A percentile compares a stretch with the other conserved stretches of the same genome.
These are phyloP conservation scores for Oryza punctata DNA, from an alignment of 176 grass and related monocot species.

Conservation along the genomic window DNA sequence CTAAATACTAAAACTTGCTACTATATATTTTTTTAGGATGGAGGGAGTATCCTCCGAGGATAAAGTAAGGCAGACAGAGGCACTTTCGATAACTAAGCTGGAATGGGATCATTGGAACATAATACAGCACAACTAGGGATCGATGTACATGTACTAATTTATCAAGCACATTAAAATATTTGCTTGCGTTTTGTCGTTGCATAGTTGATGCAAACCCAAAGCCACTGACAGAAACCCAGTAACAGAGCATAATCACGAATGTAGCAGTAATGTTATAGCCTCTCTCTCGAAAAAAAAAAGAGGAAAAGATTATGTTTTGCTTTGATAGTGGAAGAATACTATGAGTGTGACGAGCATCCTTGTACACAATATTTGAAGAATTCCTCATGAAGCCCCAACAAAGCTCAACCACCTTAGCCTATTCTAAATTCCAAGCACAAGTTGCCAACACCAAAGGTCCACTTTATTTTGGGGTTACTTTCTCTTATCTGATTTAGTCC, in stretches of 20 bases:
- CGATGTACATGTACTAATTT: neutral
- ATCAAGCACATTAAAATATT: neutral
- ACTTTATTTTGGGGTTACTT: neutral
- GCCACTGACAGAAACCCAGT: neutral
- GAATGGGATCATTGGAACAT: neutral
- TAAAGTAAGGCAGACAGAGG: no score
- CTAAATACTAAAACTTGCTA: no score
- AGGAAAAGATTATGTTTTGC: neutral
- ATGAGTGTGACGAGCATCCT: neutral
- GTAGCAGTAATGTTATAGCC: neutral
- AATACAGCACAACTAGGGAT: neutral
- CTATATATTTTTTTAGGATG: no score
- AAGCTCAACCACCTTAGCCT: neutral
- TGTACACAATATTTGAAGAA: neutral
- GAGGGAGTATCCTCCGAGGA: no score
- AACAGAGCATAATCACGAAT: neutral
- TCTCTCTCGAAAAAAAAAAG: no score
- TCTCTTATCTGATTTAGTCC: neutral
- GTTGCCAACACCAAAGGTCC: neutral
- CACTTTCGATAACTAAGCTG: neutral
- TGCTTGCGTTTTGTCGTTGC: neutral
- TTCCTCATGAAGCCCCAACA: neutral
- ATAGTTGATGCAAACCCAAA: neutral
- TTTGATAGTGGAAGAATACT: neutral
- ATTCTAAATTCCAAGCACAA: neutral